phyloP scores from a whole-genome alignment of 345 rosid species.

The Adansonia digitata region DNA sequence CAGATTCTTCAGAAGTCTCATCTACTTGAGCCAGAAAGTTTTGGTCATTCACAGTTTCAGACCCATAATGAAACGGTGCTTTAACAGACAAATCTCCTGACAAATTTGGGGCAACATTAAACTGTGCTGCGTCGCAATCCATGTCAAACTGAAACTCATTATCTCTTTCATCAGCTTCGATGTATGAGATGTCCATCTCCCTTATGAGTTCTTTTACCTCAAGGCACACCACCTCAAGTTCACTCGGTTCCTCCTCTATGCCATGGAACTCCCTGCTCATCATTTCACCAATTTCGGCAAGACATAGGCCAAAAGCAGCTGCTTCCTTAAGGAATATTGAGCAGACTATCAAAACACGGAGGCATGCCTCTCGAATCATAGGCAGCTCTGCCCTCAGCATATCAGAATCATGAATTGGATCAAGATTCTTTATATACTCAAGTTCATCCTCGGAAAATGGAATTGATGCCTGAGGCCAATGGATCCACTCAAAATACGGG shows the following conservation, averaged over 20 bases:
- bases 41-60: slow-evolving; percentile 41
- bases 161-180: slow-evolving; percentile 48
- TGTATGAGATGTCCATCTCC: slow-evolving; percentile 53
- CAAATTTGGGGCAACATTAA: slow-evolving; percentile 36
- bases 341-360: slow-evolving; percentile 73
- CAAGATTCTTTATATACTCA: slow-evolving; percentile 60
- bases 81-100: slow-evolving; percentile 36
- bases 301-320: slow-evolving; percentile 67
- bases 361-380: slow-evolving; percentile 92
- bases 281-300: slow-evolving; percentile 98
- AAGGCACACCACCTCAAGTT: slow-evolving; percentile 78
- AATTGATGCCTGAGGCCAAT: slow-evolving; percentile 97
- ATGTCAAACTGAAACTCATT: slow-evolving; percentile 69
- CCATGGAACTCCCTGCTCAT: slow-evolving; percentile 88
- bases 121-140: slow-evolving; percentile 59
- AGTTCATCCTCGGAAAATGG: slow-evolving; percentile 96
- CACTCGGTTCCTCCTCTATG: slow-evolving; percentile 92
- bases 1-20: slow-evolving; percentile 20
- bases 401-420: slow-evolving; percentile 61
- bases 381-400: slow-evolving; percentile 84
- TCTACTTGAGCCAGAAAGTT: slow-evolving; percentile 49
- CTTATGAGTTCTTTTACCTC: slow-evolving; percentile 68
- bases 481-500: slow-evolving; percentile 99
- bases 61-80: slow-evolving; percentile 37
- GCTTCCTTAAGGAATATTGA: slow-evolving; percentile 86